phyloP scores from a whole-genome alignment of 2,329 filamentous ascomycete species.

The Fusarium buxicola region DNA sequence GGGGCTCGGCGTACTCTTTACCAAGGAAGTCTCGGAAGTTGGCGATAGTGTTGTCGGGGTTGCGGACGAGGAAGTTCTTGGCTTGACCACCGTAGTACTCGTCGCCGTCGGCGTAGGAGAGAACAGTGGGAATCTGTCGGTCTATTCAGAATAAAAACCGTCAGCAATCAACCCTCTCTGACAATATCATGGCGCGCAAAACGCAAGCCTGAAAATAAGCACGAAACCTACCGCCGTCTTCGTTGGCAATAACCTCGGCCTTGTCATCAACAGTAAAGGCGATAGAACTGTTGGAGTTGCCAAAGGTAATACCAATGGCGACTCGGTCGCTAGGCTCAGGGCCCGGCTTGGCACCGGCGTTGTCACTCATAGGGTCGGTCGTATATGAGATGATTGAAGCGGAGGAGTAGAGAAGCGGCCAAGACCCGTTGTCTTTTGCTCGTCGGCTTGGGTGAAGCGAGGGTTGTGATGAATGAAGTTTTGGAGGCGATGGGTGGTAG shows the following conservation, averaged over 20 bases:
- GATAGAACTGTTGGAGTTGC: constrained; percentile 98
- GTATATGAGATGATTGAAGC: constrained; percentile 7
- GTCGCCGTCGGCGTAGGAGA: constrained; percentile 95
- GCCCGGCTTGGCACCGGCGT: constrained; percentile 56
- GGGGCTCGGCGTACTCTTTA: constrained; percentile 75
- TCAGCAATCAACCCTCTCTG: constrained; percentile 15
- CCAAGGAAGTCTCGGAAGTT: constrained; percentile 97
- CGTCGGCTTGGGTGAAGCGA: constrained; percentile 12
- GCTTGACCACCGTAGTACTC: constrained; percentile 97
- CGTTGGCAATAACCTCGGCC: constrained; percentile 97
- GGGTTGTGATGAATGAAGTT: constrained; percentile 36
- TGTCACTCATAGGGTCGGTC: constrained; percentile 59
- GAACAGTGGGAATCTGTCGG: constrained; percentile 93
- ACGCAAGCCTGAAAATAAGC: not conserved
- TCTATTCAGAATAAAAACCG: constrained; percentile 64
- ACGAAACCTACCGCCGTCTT: constrained; percentile 83
- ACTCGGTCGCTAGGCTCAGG: constrained; percentile 68
- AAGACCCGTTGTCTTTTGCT: constrained; percentile 25
- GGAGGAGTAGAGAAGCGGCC: constrained; percentile 14
- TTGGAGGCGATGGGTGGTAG: constrained; percentile 40
- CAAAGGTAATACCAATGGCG: constrained; percentile 96
- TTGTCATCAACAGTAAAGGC: constrained; percentile 93
- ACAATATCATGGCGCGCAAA: not conserved
- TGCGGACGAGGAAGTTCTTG: constrained; percentile 92
- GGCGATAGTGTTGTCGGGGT: constrained; percentile 91